Conservation (phyloP, 139 green algal species). For the Microglena sp. region DNA sequence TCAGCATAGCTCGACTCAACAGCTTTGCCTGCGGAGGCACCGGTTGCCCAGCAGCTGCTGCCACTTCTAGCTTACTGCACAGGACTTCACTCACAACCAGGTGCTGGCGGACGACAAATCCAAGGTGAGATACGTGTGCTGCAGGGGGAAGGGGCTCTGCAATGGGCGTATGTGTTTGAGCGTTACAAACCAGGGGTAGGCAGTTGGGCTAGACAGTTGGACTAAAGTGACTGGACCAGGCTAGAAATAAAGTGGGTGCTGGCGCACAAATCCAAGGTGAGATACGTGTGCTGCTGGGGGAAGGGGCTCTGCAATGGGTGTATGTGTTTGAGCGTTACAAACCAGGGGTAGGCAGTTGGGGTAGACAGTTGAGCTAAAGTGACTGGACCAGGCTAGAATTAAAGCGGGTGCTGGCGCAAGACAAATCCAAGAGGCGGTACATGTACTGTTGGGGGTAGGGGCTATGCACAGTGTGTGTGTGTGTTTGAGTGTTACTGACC, state of each 20-base stretch:
- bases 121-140: conserved; percentile 24
- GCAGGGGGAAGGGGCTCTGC: conserved; percentile 19
- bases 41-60: no score
- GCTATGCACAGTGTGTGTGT: conserved; percentile 10
- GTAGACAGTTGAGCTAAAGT: no score
- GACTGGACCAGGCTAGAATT: no score
- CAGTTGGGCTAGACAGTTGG: no score
- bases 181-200: no score
- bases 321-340: no score
- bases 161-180: no score
- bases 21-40: no score
- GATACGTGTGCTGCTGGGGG: conserved; percentile 11
- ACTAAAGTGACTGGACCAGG: no score
- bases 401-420: conserved; percentile 31
- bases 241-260: conserved; percentile 39
- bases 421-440: conserved; percentile 28
- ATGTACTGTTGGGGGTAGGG: conserved; percentile 12
- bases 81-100: conserved; percentile 33
- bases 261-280: conserved; percentile 30
- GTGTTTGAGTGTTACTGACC: no score
- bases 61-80: conserved; percentile 18
- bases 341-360: no score
- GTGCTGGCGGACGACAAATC: conserved; percentile 36
- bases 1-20: no score
- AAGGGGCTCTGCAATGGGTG: conserved; percentile 14